Evolutionary conservation across 139 green algal species (phyloP).

Genomic region (Coccomyxa sp.): DNA sequence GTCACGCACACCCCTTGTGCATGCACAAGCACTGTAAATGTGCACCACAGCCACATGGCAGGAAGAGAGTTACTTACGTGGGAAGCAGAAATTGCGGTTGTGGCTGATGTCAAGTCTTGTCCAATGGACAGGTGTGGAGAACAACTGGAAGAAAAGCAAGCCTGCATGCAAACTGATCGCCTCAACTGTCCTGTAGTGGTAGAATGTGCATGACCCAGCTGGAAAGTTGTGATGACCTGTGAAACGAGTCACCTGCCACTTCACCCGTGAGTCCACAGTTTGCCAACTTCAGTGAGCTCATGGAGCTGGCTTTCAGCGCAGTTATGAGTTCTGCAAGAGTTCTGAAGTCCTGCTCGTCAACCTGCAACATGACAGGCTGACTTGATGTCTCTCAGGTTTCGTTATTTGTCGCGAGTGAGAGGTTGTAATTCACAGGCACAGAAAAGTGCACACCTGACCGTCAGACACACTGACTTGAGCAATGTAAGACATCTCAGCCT

Average conservation of each 20-base stretch:
- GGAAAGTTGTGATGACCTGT: background rate
- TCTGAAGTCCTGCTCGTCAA: background rate
- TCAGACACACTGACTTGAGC: background rate
- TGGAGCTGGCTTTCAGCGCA: background rate
- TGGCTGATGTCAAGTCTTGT: background rate
- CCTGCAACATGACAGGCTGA: background rate
- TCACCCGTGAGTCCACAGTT: background rate
- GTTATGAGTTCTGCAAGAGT: background rate
- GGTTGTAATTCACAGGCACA: background rate
- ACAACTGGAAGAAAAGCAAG: background rate
- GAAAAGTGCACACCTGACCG: background rate
- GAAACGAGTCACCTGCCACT: background rate
- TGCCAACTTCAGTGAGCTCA: background rate
- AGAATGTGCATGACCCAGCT: background rate
- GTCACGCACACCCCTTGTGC: background rate
- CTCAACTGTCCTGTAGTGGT: background rate
- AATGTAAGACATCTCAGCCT: background rate
- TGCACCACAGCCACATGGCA: background rate
- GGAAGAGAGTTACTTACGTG: background rate
- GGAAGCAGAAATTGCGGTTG: background rate
- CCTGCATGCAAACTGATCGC: background rate
- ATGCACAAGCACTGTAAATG: background rate
- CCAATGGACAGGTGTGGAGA: background rate
- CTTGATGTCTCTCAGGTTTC: background rate
- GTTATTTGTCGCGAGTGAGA: background rate